Evolutionary conservation across 495 filamentous ascomycete genomes (phyloP), one percentile per base, ranked within the genome.

Genomic region (Tuber microsphaerosporum): DNA sequence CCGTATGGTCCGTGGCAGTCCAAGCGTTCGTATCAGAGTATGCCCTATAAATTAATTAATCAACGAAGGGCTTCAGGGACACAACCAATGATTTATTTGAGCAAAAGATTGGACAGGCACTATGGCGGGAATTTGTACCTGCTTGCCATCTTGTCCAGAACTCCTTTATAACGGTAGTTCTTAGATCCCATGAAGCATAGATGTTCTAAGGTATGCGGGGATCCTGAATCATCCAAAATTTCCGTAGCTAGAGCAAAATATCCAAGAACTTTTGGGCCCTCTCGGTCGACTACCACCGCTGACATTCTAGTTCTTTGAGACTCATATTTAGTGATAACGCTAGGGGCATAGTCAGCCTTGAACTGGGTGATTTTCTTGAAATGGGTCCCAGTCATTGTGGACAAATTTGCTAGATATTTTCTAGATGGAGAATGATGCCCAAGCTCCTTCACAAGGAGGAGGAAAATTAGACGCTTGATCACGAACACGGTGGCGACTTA

Each of bases 171-270:
- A 48, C 87, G 89, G 85, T 96, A 98, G 84, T 88, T 94, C 83
- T 92, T 94, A 41, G 95, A 98, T 16, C 95, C 95, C 95, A 98
- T 98, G 83, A 99, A 99, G 79, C 93, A 89, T 17, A 99, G 86
- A 86, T 99, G 95, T 86, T 99, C 95, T 42, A 99, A 86, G 1
- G 95, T 99, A 83, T 98, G 95, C 4, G 95, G 95, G 10, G 95
- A 91, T 26, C 95, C 95, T 10, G 94, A 97, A 82, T 98, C 93
- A 84, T 98, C 95, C 77, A 95, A 91, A 79, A 99, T 97, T 84
- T 99, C 95, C 14, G 96, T 99, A 42, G 96, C 95, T 69, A 99
- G 88, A 68, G 94, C 89, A 84, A 99, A 98, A 83, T 94, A 97
- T 19, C 95, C 96, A 75, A 93, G 90, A 72, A 99, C 89, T 83